A percentile compares a stretch with the other conserved stretches of the same genome.
phyloP scores from a whole-genome alignment of 352 stramenopile species.

The Globisporangium cystogenes region DNA sequence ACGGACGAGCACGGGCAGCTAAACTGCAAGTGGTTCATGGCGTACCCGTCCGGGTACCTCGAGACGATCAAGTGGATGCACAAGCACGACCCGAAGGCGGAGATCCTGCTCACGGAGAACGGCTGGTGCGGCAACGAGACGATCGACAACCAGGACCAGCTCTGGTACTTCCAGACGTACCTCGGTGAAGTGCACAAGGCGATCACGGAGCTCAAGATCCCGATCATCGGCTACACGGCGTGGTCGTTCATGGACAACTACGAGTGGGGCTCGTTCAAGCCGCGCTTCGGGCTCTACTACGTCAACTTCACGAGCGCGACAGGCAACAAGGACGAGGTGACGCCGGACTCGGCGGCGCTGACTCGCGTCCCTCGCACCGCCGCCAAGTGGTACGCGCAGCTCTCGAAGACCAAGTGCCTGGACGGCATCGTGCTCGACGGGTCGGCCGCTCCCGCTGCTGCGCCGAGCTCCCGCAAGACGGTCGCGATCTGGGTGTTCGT shows the following conservation, averaged over 20 bases:
- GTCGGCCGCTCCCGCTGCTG: neutral
- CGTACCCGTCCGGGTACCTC: slow-evolving; percentile 47
- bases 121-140: slow-evolving; percentile 50
- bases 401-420: slow-evolving; percentile 13
- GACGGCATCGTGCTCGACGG: neutral
- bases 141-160: slow-evolving; percentile 42
- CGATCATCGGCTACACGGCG: slow-evolving; percentile 89
- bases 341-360: slow-evolving; percentile 3
- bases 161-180: slow-evolving; percentile 53
- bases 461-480: neutral
- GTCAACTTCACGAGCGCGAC: slow-evolving; percentile 9
- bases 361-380: slow-evolving; percentile 13
- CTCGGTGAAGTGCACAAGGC: slow-evolving; percentile 54
- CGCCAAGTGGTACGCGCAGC: slow-evolving; percentile 11
- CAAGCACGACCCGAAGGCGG: slow-evolving; percentile 28
- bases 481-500: slow-evolving; percentile 14
- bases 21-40: slow-evolving; percentile 35
- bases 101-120: slow-evolving; percentile 67
- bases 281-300: slow-evolving; percentile 22
- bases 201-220: slow-evolving; percentile 49
- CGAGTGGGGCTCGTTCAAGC: slow-evolving; percentile 77
- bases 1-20: neutral
- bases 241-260: slow-evolving; percentile 95
- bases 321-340: slow-evolving; percentile 16
- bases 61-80: slow-evolving; percentile 67